Evolutionary conservation across 768 basidiomycete species (phyloP).

Genomic region (Neoboletus magnificus): DNA sequence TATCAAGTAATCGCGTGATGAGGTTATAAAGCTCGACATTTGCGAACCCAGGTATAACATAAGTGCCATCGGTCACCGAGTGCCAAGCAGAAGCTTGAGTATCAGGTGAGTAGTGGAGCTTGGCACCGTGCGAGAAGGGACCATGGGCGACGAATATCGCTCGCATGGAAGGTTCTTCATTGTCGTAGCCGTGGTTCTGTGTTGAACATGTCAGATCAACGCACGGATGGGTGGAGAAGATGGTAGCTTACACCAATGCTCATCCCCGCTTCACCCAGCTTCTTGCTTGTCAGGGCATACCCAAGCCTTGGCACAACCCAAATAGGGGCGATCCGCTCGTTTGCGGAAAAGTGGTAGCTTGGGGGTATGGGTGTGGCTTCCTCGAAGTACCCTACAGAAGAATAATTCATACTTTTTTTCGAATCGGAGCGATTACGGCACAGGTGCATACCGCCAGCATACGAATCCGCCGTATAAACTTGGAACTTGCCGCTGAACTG

Average conservation of each 20-base stretch:
- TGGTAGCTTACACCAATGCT: conserved; percentile 64
- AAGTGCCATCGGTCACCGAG: conserved; percentile 51
- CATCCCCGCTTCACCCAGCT: conserved; percentile 58
- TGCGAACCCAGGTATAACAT: conserved; percentile 77
- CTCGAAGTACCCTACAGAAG: conserved; percentile 6
- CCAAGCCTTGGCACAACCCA: conserved; percentile 82
- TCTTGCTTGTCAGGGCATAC: conserved; percentile 69
- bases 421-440: neutral
- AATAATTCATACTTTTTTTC: neutral
- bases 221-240: neutral
- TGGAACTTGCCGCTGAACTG: conserved; percentile 55
- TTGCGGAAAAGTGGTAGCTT: conserved; percentile 70
- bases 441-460: conserved; percentile 16
- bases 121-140: conserved; percentile 73
- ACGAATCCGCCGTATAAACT: conserved; percentile 40
- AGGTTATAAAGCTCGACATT: conserved; percentile 88
- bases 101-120: conserved; percentile 39
- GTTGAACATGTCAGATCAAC: conserved; percentile 1
- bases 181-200: conserved; percentile 91
- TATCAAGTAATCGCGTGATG: conserved; percentile 68
- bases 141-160: conserved; percentile 93
- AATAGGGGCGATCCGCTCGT: conserved; percentile 81
- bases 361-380: conserved; percentile 56
- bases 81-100: conserved; percentile 46
- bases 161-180: conserved; percentile 70